Evolutionary conservation across 306 rosid species (phyloP).

Genomic region (Hippophae tibetana): DNA sequence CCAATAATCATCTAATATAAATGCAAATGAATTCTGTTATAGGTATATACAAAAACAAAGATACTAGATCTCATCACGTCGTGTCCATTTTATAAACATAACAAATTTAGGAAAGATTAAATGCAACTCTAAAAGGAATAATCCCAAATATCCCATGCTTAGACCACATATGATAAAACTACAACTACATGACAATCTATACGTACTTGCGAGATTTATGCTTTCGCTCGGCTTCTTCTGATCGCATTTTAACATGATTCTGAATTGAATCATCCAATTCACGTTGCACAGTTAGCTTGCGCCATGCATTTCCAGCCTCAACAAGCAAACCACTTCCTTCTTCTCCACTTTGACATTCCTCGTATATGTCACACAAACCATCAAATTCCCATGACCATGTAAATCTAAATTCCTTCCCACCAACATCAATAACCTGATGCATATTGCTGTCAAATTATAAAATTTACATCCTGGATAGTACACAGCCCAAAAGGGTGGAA

Average conservation of each 20-base stretch:
- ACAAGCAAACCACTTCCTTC: constrained; percentile 72
- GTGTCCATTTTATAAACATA: too few relatives aligned
- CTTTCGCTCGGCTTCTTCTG: constrained; percentile 87
- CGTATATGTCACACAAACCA: constrained; percentile 81
- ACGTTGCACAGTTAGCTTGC: constrained; percentile 85
- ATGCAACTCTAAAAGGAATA: constrained; percentile 5
- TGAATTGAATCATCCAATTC: constrained; percentile 73
- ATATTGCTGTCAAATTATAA: neutral
- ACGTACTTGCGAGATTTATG: constrained; percentile 70
- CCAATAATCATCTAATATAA: too few relatives aligned
- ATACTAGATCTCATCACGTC: too few relatives aligned
- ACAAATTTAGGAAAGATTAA: neutral
- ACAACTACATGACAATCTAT: neutral
- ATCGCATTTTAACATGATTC: constrained; percentile 71
- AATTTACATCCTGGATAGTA: too few relatives aligned
- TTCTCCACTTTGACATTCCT: constrained; percentile 68
- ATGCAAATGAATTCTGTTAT: too few relatives aligned
- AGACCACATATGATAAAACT: neutral
- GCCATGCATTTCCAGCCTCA: constrained; percentile 94
- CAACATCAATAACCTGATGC: constrained; percentile 9
- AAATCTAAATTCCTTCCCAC: too few relatives aligned
- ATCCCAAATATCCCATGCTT: constrained; percentile 6
- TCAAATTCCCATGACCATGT: constrained; percentile 11
- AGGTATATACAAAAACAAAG: too few relatives aligned
- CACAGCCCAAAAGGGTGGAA: too few relatives aligned